Evolutionary conservation across 140 eudicot genomes (phyloP), one percentile per base, ranked within the genome.

Genomic region (Stevia rebaudiana): DNA sequence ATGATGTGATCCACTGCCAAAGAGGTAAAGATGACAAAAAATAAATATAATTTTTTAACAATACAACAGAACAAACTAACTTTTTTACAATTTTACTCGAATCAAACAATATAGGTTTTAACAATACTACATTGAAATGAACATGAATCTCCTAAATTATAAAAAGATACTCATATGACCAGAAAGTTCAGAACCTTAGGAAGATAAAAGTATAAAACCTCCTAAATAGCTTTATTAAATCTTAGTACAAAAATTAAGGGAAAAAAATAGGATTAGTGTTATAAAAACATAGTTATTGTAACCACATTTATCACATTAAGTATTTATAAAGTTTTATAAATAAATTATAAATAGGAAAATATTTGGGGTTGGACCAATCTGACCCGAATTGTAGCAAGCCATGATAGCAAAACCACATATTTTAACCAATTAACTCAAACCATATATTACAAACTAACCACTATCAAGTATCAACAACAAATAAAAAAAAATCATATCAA

Each of bases 1-100:
- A 68, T 17, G 96, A 75, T 17, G 37, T 24, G 47, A 89, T 67
- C 91, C 90, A 79, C 97, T 89, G 82, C 68, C 72, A 80, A 53
- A 42, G 59, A 66, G 33, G 33, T 28, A 74, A 61, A 78, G 59
- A 58, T 70, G 23, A 51, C 37, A 24, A 61, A 63, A n/a, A 10
- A 63, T 63, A 42, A 58, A 7, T 31, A 31, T 56, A 13, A 59
- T 8, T 3, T 11, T 59, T 59, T 18, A 59, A 59, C 47, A 59
- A 11, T 10, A 17, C 11, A 35, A 16, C 28, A 57, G 15, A 56
- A 56, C 44, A 31, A 33, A 33, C 25, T 16, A 30, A 57, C 17
- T 56, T 57, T 13, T n/a, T n/a, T n/a, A n/a, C n/a, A n/a, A n/a
- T n/a, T n/a, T 54, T 19, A 28, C 21, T 54, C n/a, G 13, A 11